These are phyloP conservation scores for Pythium apleroticum DNA, from an alignment of 352 stramenopile species.

Conservation along the genomic window DNA sequence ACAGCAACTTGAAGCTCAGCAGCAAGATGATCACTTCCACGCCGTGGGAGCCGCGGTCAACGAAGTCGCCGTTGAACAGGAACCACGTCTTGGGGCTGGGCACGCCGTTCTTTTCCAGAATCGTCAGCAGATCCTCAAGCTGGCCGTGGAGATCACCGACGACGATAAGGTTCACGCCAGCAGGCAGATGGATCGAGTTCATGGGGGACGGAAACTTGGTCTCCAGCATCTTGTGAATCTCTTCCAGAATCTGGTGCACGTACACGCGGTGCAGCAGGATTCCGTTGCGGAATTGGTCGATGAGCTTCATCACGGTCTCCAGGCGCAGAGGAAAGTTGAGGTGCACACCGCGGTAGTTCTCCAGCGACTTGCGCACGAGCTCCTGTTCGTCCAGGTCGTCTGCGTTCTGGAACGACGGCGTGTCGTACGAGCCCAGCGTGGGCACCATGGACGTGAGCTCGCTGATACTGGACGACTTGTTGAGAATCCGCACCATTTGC, in stretches of 20 bases:
- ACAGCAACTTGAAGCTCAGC: constrained; percentile 89
- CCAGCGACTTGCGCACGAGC: constrained; percentile 57
- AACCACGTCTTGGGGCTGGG: constrained; percentile 90
- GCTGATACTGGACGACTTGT: constrained; percentile 80
- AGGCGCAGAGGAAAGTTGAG: constrained; percentile 69
- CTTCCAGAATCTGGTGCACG: constrained; percentile 72
- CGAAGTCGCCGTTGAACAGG: constrained; percentile 96
- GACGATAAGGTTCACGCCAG: constrained; percentile 87
- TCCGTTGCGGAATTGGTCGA: constrained; percentile 85
- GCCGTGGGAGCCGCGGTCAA: constrained; percentile 91
- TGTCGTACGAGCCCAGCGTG: constrained; percentile 68
- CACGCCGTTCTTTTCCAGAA: constrained; percentile 91
- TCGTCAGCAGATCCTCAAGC: constrained; percentile 92
- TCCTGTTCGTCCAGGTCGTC: constrained; percentile 59
- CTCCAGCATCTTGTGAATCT: constrained; percentile 56
- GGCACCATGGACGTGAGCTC: constrained; percentile 81
- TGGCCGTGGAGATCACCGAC: constrained; percentile 94
- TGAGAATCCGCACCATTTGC: constrained; percentile 84
- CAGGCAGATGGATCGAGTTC: constrained; percentile 74
- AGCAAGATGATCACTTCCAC: constrained; percentile 92
- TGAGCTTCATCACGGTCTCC: constrained; percentile 78
- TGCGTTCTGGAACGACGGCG: constrained; percentile 39
- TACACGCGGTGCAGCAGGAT: constrained; percentile 78
- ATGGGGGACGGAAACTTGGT: constrained; percentile 53
- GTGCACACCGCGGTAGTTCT: constrained; percentile 73